Evolutionary conservation across 495 filamentous ascomycete species (phyloP).

Genomic region (Penicillium nucicola): DNA sequence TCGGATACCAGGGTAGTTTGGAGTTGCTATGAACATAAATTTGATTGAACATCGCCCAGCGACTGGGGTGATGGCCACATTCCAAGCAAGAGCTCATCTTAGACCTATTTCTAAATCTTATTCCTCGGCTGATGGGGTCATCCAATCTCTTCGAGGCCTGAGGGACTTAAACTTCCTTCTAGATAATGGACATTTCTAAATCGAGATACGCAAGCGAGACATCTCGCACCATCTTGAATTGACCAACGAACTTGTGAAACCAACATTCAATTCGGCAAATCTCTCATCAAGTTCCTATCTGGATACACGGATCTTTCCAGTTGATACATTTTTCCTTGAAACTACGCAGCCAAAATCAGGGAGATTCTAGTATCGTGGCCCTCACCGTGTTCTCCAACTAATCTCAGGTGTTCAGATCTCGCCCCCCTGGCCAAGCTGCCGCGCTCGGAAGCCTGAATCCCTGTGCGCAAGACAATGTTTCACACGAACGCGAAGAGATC

Average conservation of each 20-base stretch:
- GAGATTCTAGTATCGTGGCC: neutral
- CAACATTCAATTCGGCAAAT: neutral
- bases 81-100: neutral
- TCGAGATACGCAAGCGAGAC: too few species aligned
- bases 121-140: too few species aligned
- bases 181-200: too few species aligned
- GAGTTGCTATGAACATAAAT: conserved; percentile 8
- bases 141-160: too few species aligned
- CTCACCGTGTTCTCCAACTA: neutral
- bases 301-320: conserved; percentile 5
- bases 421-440: conserved; percentile 2
- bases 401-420: neutral
- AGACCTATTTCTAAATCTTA: too few species aligned
- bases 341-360: neutral
- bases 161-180: too few species aligned
- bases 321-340: neutral
- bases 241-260: conserved; percentile 3
- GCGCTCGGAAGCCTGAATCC: neutral
- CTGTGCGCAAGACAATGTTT: conserved; percentile 11
- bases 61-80: neutral
- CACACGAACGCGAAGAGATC: conserved; percentile 1
- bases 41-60: neutral
- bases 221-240: neutral
- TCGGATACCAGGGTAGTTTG: conserved; percentile 22
- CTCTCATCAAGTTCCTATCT: conserved; percentile 4